These are phyloP conservation scores for Jacaranda mimosifolia DNA, from an alignment of 257 asterid species.

Conservation along the genomic window DNA sequence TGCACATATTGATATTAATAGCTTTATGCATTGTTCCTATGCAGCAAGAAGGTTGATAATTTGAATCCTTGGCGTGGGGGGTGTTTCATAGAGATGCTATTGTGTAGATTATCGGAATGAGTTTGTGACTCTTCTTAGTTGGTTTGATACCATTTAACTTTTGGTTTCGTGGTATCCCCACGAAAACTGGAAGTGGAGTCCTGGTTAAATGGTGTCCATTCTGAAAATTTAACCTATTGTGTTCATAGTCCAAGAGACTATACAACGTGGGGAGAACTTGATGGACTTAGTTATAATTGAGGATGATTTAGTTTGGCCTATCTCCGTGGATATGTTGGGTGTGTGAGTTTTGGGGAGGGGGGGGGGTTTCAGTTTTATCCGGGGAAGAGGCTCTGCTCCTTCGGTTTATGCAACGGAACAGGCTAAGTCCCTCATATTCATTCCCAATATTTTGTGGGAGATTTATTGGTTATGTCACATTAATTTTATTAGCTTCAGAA, in stretches of 20 bases:
- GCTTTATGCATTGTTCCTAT: conserved; percentile 13
- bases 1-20: neutral
- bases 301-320: neutral
- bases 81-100: conserved; percentile 3
- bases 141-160: neutral
- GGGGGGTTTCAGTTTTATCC: neutral
- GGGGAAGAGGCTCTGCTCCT: neutral
- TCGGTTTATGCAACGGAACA: conserved; percentile 3
- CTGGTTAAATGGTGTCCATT: neutral
- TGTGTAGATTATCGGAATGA: conserved; percentile 4
- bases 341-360: too few species aligned
- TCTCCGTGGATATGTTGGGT: neutral
- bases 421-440: neutral
- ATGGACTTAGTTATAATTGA: neutral
- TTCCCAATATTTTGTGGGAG: conserved; percentile 10
- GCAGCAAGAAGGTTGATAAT: neutral
- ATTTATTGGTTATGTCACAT: too few species aligned
- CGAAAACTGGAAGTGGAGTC: neutral
- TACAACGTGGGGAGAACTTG: neutral
- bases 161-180: neutral
- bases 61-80: neutral
- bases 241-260: conserved; percentile 2
- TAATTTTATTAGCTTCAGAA: conserved; percentile 16
- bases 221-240: neutral
- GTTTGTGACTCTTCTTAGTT: conserved; percentile 26